Percentiles rank a stretch among this genome's conserved stretches.
These are phyloP conservation scores for Adansonia madagascariensis DNA, from an alignment of 441 rosid species.

Conservation along the genomic window DNA sequence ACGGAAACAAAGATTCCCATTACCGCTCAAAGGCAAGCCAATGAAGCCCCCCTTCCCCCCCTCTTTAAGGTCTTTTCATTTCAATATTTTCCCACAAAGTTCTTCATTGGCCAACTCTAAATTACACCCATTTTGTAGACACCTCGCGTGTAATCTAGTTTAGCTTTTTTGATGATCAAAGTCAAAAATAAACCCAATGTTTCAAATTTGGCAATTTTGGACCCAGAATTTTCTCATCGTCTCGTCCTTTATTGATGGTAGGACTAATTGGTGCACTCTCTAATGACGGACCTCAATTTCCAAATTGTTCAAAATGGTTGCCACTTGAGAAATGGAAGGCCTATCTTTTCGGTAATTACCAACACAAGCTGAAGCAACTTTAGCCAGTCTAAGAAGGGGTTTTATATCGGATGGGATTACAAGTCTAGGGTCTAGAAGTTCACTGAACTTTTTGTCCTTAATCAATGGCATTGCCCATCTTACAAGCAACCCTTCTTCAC, in stretches of 20 bases:
- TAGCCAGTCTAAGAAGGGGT: slow-evolving; percentile 62
- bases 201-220: not conserved
- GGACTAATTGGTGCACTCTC: not conserved
- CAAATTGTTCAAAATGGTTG: slow-evolving; percentile 65
- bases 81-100: slow-evolving; percentile 15
- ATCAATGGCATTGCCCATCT: slow-evolving; percentile 83
- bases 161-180: not conserved
- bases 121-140: slow-evolving; percentile 7
- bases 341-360: slow-evolving; percentile 65
- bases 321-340: slow-evolving; percentile 62
- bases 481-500: slow-evolving; percentile 61
- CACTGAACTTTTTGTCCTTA: slow-evolving; percentile 55
- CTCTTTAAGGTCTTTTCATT: not conserved
- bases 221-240: not conserved
- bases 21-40: slow-evolving; percentile 12
- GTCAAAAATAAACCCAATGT: slow-evolving; percentile 8
- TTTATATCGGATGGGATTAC: slow-evolving; percentile 50
- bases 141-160: slow-evolving; percentile 5
- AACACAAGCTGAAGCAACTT: slow-evolving; percentile 79
- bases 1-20: slow-evolving; percentile 23
- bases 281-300: slow-evolving; percentile 41
- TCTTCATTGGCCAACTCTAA: slow-evolving; percentile 1
- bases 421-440: slow-evolving; percentile 64
- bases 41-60: not conserved
- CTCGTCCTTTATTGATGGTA: not conserved